Evolutionary conservation across 1,139 yeast species (phyloP).

Genomic region (Groenewaldozyma sp.): DNA sequence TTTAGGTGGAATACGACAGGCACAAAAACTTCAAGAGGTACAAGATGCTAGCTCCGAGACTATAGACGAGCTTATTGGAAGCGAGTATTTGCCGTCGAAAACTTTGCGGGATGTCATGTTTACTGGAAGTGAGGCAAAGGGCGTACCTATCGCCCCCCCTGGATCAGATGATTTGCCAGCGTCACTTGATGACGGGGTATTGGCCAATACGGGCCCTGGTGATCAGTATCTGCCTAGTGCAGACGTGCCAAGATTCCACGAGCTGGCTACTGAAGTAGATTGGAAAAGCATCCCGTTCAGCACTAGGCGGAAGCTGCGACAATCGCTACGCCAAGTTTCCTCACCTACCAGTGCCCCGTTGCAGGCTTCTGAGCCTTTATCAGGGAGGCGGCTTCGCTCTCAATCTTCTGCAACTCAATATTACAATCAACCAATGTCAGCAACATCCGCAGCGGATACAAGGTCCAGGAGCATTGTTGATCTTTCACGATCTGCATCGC

Average conservation of each 20-base stretch:
- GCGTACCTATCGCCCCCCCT: not conserved
- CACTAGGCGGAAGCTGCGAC: constrained; percentile 19
- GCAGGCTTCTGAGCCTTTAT: constrained; percentile 5
- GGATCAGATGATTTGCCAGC: not conserved
- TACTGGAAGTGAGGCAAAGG: too few species aligned
- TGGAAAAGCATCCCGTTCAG: constrained; percentile 24
- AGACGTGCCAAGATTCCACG: not conserved
- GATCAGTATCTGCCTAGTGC: not conserved
- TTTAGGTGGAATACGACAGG: not conserved
- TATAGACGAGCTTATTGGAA: not conserved
- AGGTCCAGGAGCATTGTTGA: not conserved
- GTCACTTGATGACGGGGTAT: not conserved
- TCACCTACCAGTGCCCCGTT: constrained; percentile 6
- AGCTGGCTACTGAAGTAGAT: constrained; percentile 16
- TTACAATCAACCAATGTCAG: not conserved
- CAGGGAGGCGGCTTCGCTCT: constrained; percentile 5
- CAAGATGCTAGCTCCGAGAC: too few species aligned
- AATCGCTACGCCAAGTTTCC: constrained; percentile 13
- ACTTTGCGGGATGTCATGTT: too few species aligned
- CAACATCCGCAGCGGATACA: not conserved
- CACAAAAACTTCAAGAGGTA: too few species aligned
- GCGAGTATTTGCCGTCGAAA: not conserved
- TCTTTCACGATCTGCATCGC: constrained; percentile 2
- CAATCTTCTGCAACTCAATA: constrained; percentile 2
- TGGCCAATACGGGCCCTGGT: not conserved